A percentile compares a stretch with the other conserved stretches of the same genome.
phyloP scores from a whole-genome alignment of 2,329 filamentous ascomycete genomes.

The Fusarium anguioides region DNA sequence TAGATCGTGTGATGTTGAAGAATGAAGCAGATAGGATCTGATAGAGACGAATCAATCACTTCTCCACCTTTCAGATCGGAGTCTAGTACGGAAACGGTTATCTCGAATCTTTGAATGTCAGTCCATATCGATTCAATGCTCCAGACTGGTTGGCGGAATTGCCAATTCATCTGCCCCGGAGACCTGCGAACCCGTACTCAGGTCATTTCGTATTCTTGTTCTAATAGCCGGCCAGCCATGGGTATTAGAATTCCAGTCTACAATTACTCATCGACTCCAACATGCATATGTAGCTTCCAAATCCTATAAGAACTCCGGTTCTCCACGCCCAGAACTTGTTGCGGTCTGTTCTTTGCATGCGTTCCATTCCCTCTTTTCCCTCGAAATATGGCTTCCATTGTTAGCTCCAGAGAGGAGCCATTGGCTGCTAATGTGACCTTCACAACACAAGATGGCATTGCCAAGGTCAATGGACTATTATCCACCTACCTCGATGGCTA shows the following conservation, averaged over 20 bases:
- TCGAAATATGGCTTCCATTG: conserved; percentile 1
- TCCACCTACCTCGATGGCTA: conserved; percentile 11
- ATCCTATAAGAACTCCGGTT: neutral
- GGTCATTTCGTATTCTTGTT: conserved; percentile 20
- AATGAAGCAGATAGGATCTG: neutral
- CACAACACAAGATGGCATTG: neutral
- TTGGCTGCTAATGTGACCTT: conserved; percentile 8
- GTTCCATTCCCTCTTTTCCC: neutral
- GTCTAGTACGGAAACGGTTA: conserved; percentile 40
- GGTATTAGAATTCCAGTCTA: neutral
- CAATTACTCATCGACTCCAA: too few relatives aligned
- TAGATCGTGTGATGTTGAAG: neutral
- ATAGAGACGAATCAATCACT: neutral
- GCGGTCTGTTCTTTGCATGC: rapidly evolving
- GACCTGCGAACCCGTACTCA: too few relatives aligned
- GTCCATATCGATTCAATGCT: neutral
- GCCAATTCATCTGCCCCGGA: neutral
- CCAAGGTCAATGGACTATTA: conserved; percentile 5
- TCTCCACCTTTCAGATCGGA: conserved; percentile 28
- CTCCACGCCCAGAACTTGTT: neutral
- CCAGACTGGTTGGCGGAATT: neutral
- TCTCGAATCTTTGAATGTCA: conserved; percentile 24
- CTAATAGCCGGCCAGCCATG: neutral
- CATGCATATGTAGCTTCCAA: neutral
- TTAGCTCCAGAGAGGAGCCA: neutral